Evolutionary conservation across 1,139 yeast genomes (phyloP), one percentile per base, ranked within the genome.

Genomic region (Geotrichum candidum): DNA sequence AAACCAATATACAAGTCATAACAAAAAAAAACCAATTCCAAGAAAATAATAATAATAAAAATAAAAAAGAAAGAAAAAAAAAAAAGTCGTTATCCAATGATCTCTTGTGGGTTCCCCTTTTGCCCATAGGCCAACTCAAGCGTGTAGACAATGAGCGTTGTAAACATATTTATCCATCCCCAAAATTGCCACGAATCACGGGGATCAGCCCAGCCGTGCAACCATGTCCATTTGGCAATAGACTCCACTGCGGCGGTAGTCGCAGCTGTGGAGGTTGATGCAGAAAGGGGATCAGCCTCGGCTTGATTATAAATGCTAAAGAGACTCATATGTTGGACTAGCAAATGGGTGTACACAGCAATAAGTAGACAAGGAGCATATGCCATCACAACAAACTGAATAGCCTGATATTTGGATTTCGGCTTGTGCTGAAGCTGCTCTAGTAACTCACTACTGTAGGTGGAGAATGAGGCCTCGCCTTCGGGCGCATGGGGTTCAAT

Each of bases 91-190:
- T 60, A 41, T 41, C 65, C 70, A 25, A 67, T 64, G 51, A 67
- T 55, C 13, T 59, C 68, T 18, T 69, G 75, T 27, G 69, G 68
- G 54, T 70, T 69, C 54, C 66, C 54, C 56, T 66, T 67, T 57
- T 72, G 74, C 31, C 80, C 78, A 61, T 69, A 68, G 51, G 84
- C 77, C 60, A 92, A 78, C 75, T 92, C 98, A 61, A 88, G 79
- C 51, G 88, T 85, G 74, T 94, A 94, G 56, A 94, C 77, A n/a
- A 84, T 76, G 63, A 94, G 77, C 13, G 96, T 88, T 60, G 87
- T 83, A 67, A 86, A 86, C 80, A 92, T 89, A 72, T 92, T 92
- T 63, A 89, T 82, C 98, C 98, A 92, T 68, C 92, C 90, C 98
- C 99, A 92, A 73, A 92, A 89, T 70, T 90, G 90, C 90, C 96